Evolutionary conservation across 345 rosid genomes (phyloP).

Genomic region (Raphanus raphanistrum): DNA sequence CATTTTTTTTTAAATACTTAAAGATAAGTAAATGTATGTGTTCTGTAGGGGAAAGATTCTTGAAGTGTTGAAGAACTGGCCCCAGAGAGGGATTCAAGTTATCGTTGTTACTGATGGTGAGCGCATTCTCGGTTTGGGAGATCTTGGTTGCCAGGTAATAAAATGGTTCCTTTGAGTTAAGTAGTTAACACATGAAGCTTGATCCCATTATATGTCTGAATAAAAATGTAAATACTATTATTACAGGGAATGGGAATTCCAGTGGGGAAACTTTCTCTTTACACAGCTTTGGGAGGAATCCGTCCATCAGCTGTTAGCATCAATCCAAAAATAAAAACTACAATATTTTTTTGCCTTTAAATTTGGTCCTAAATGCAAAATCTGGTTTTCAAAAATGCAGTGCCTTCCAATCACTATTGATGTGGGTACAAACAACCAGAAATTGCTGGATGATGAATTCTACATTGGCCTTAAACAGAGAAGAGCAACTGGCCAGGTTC

Average conservation of each 20-base stretch:
- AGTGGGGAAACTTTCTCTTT: conserved; percentile 84
- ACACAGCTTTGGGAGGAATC: conserved; percentile 87
- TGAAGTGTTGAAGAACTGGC: conserved; percentile 96
- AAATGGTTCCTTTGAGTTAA: background rate
- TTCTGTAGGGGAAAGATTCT: conserved; percentile 78
- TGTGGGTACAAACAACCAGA: conserved; percentile 91
- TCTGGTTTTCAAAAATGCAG: conserved; percentile 33
- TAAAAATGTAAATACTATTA: background rate
- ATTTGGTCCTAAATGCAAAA: background rate
- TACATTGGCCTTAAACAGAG: conserved; percentile 74
- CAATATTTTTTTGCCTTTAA: background rate
- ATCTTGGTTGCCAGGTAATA: conserved; percentile 98
- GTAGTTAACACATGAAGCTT: conserved; percentile 2
- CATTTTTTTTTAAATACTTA: conserved; percentile 2
- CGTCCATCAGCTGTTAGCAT: conserved; percentile 84
- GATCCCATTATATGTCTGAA: background rate
- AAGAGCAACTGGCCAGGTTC: conserved; percentile 84
- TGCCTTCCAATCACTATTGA: conserved; percentile 90
- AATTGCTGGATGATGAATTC: conserved; percentile 73
- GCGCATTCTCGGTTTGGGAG: conserved; percentile 92
- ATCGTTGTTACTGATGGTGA: conserved; percentile 98
- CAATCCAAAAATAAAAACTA: background rate
- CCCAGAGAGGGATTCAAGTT: conserved; percentile 86
- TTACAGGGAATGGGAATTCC: conserved; percentile 97
- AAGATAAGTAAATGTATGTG: conserved; percentile 18